phyloP scores from a whole-genome alignment of 2,329 filamentous ascomycete species.

The Lachnellula willkommii region DNA sequence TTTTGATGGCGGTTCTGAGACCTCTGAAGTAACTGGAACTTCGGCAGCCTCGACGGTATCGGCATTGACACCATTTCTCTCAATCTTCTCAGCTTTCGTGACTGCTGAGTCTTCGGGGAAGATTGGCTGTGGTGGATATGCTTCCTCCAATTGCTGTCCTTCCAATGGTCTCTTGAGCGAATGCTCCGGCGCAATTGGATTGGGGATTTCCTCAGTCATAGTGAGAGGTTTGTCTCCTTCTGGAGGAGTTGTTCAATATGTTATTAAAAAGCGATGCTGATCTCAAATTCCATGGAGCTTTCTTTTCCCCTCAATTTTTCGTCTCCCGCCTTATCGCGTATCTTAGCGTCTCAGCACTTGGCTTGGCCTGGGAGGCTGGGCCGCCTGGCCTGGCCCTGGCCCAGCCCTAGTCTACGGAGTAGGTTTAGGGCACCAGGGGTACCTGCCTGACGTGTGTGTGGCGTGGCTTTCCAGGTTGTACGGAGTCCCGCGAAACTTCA shows the following conservation, averaged over 20 bases:
- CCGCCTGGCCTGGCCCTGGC: not conserved
- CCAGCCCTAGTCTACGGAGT: not conserved
- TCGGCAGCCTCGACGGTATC: slow-evolving; percentile 26
- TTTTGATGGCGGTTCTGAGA: slow-evolving; percentile 48
- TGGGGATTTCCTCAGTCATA: slow-evolving; percentile 19
- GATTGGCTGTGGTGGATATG: slow-evolving; percentile 21
- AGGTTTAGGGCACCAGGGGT: too few species aligned
- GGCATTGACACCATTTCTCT: slow-evolving; percentile 22
- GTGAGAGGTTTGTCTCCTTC: not conserved
- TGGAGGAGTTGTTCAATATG: not conserved
- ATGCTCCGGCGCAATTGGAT: slow-evolving; percentile 20
- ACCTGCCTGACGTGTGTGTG: not conserved
- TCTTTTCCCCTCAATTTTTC: slow-evolving; percentile 15
- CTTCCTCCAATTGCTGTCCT: slow-evolving; percentile 14
- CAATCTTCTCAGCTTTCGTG: slow-evolving; percentile 30
- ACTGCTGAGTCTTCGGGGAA: slow-evolving; percentile 26
- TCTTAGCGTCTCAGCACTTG: not conserved
- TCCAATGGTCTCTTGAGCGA: slow-evolving; percentile 27
- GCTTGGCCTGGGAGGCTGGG: too few species aligned
- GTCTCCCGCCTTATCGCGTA: not conserved
- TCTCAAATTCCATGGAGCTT: not conserved
- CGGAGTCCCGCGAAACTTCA: not conserved
- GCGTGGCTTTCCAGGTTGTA: not conserved
- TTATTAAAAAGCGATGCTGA: not conserved
- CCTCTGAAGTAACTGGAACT: slow-evolving; percentile 14